These are phyloP conservation scores for Sonneratia alba DNA, from an alignment of 345 rosid genomes.

Conservation along the genomic window DNA sequence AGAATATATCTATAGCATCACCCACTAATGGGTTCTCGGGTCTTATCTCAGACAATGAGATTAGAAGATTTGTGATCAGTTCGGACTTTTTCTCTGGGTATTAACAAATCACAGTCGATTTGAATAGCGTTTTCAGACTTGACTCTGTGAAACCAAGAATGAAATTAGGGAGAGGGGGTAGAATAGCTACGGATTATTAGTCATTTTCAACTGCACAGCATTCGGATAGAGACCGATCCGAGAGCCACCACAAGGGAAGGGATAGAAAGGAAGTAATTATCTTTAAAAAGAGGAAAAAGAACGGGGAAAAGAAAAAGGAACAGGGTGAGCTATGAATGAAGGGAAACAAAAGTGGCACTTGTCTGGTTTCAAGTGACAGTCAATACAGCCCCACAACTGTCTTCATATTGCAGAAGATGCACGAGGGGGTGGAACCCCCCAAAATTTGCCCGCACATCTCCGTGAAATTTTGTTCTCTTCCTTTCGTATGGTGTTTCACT, in stretches of 20 bases:
- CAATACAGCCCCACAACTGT: background rate
- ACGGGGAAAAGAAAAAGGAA: background rate
- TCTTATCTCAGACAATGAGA: background rate
- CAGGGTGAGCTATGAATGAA: background rate
- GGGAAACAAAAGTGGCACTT: constrained; percentile 5
- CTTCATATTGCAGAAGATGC: constrained; percentile 10
- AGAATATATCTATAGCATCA: no score
- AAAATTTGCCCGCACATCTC: background rate
- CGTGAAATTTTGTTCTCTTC: background rate
- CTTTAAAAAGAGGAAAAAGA: background rate
- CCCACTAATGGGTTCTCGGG: background rate
- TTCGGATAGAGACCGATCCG: background rate
- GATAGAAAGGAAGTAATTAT: background rate
- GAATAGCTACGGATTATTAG: background rate
- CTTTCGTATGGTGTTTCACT: no score
- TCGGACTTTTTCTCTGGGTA: no score
- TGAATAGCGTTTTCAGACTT: no score
- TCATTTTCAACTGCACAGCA: background rate
- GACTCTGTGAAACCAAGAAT: no score
- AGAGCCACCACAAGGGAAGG: background rate
- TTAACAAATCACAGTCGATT: background rate
- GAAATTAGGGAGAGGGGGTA: no score
- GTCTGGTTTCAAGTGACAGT: constrained; percentile 9
- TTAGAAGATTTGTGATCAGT: background rate
- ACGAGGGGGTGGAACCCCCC: constrained; percentile 2